These are phyloP conservation scores for Pleoardoris graminearum DNA, from an alignment of 2,329 filamentous ascomycete species.

Conservation along the genomic window DNA sequence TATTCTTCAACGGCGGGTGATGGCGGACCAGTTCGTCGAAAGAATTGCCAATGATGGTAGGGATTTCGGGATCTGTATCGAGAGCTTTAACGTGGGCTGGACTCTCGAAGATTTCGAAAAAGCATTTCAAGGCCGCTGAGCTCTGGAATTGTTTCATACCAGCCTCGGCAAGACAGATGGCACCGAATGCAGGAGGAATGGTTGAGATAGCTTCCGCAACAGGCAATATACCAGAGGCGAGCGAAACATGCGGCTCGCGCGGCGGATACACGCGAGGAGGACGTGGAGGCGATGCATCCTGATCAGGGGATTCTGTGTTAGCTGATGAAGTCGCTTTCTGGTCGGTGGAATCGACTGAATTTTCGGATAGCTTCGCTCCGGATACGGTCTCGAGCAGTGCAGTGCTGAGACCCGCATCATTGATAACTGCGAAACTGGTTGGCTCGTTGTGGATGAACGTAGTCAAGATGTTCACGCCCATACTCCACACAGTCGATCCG, in stretches of 20 bases:
- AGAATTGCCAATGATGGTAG: constrained; percentile 74
- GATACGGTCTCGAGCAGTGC: constrained; percentile 83
- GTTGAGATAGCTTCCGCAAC: constrained; percentile 85
- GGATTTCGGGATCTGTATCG: constrained; percentile 71
- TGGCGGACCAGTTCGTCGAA: constrained; percentile 96
- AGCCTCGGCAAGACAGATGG: constrained; percentile 86
- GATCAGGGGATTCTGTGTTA: constrained; percentile 17
- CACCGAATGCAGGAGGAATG: constrained; percentile 85
- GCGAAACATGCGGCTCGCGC: constrained; percentile 30
- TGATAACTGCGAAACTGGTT: constrained; percentile 94
- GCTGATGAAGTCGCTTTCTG: constrained; percentile 22
- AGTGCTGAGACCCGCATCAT: constrained; percentile 87
- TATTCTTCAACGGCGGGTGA: constrained; percentile 78
- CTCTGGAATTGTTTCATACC: constrained; percentile 86
- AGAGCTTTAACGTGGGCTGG: constrained; percentile 84
- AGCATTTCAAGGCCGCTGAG: constrained; percentile 80
- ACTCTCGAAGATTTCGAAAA: constrained; percentile 96
- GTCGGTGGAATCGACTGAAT: constrained; percentile 4
- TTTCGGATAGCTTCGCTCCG: constrained; percentile 29
- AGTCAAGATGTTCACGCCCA: constrained; percentile 86
- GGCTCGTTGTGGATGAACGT: constrained; percentile 99
- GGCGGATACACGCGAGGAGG: constrained; percentile 27
- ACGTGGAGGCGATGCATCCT: constrained; percentile 13
- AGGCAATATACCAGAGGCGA: constrained; percentile 77
- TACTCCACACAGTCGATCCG: constrained; percentile 94